These are phyloP conservation scores for Climacium dendroides DNA, from an alignment of 225 moss, liverwort and hornwort genomes.

Conservation along the genomic window DNA sequence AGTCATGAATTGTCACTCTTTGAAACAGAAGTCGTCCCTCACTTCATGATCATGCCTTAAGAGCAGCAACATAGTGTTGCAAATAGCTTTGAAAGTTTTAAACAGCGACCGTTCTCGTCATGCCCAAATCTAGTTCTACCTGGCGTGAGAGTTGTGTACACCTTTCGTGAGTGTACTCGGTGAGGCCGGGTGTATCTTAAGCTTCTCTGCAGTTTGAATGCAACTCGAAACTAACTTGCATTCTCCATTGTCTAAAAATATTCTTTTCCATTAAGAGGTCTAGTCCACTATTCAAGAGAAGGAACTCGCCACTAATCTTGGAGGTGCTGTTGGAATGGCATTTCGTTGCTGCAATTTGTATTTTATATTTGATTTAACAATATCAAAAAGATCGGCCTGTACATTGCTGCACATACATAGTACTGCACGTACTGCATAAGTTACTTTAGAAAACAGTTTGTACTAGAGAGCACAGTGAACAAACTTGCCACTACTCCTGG, in stretches of 20 bases:
- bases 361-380: neutral
- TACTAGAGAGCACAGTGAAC: neutral
- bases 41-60: no score
- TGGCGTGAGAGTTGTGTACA: neutral
- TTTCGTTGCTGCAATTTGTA: neutral
- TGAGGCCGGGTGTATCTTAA: neutral
- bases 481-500: neutral
- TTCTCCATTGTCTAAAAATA: no score
- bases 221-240: neutral
- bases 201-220: neutral
- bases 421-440: constrained; percentile 5
- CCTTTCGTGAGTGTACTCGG: neutral
- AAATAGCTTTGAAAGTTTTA: no score
- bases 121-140: neutral
- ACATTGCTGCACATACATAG: neutral
- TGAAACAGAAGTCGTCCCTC: neutral
- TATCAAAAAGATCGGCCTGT: neutral
- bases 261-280: neutral
- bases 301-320: neutral
- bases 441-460: neutral
- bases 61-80: neutral
- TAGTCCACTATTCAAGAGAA: neutral
- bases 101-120: neutral
- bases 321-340: neutral
- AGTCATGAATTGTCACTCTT: neutral